Percentiles rank a stretch among this genome's conserved stretches.
These are phyloP conservation scores for Metschnikowia bowlesiae DNA, from an alignment of 805 yeast genomes.

Conservation along the genomic window DNA sequence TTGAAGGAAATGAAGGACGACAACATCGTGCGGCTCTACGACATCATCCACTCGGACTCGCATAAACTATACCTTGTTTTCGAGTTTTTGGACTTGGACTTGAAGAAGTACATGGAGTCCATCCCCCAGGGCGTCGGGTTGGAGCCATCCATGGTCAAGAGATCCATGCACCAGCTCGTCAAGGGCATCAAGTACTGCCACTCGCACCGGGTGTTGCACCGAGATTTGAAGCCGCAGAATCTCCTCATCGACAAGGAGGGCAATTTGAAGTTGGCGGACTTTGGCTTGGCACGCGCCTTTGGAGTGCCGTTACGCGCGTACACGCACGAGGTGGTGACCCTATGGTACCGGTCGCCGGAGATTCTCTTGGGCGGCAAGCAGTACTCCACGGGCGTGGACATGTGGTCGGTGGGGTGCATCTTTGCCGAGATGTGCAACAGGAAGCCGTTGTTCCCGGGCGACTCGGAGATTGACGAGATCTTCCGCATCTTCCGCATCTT, in stretches of 20 bases:
- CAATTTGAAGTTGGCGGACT: conserved; percentile 63
- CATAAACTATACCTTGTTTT: conserved; percentile 90
- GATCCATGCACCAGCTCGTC: conserved; percentile 87
- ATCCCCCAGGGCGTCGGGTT: conserved; percentile 88
- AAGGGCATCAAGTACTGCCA: conserved; percentile 93
- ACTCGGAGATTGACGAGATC: conserved; percentile 95
- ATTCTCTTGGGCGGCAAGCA: conserved; percentile 93
- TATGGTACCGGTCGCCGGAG: conserved; percentile 98
- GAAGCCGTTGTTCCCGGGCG: conserved; percentile 94
- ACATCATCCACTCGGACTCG: conserved; percentile 91
- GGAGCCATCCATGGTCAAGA: conserved; percentile 85
- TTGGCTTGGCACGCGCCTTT: conserved; percentile 94
- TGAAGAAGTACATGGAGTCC: conserved; percentile 95
- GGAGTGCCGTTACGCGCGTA: conserved; percentile 96
- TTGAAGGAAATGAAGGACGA: conserved; percentile 92
- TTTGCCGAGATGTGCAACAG: conserved; percentile 97
- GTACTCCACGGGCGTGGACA: conserved; percentile 96
- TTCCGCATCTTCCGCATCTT: conserved; percentile 86
- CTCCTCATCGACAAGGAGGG: conserved; percentile 93
- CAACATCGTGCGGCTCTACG: conserved; percentile 85
- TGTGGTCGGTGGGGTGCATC: conserved; percentile 98
- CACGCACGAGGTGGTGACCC: conserved; percentile 95
- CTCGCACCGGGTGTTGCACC: conserved; percentile 87
- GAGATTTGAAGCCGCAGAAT: conserved; percentile 96
- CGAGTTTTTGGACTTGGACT: conserved; percentile 89